A percentile compares a stretch with the other conserved stretches of the same genome.
Evolutionary conservation across 345 rosid species (phyloP).

Genomic region (Eucalyptus brandiana): DNA sequence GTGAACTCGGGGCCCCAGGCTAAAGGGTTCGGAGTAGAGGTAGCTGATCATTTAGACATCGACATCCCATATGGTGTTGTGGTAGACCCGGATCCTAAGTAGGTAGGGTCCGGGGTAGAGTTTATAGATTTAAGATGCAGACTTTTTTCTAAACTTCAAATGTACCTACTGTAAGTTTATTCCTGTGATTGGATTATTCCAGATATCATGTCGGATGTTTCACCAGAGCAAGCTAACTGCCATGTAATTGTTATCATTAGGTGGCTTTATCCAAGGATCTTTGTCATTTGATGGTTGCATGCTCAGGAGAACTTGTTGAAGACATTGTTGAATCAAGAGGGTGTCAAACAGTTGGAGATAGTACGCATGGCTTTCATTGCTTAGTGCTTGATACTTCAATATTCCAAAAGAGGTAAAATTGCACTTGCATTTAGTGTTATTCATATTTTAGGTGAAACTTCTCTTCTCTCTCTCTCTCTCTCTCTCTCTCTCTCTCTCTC

Average conservation of each 20-base stretch:
- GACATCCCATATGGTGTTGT: no score
- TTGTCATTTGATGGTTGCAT: conserved; percentile 57
- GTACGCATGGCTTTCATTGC: conserved; percentile 54
- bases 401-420: conserved; percentile 53
- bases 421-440: neutral
- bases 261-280: conserved; percentile 89
- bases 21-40: no score
- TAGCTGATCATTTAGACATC: no score
- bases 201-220: neutral
- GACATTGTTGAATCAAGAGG: conserved; percentile 18
- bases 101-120: no score
- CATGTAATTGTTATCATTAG: conserved; percentile 23
- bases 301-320: conserved; percentile 68
- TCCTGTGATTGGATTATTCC: neutral
- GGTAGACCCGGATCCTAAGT: no score
- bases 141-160: neutral
- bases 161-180: neutral
- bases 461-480: no score
- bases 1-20: no score
- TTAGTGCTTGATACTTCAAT: conserved; percentile 75
- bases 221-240: neutral
- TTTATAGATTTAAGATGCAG: neutral
- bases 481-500: no score
- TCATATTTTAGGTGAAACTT: neutral
- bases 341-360: conserved; percentile 11